These are phyloP conservation scores for Noccaea caerulescens DNA, from an alignment of 345 rosid genomes.

Conservation along the genomic window DNA sequence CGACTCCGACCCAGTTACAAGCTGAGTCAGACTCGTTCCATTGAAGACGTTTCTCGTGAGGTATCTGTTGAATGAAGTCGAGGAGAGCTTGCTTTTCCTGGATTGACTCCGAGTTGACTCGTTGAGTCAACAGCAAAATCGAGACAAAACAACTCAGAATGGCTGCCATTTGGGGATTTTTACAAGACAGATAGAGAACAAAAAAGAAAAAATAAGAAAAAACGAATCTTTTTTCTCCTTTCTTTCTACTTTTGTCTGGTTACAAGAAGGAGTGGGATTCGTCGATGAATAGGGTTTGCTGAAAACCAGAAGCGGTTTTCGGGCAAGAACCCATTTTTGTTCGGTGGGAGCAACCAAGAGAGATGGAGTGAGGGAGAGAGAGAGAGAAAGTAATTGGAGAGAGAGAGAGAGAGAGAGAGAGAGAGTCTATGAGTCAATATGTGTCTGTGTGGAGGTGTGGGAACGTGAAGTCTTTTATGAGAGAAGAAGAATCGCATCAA, in stretches of 20 bases:
- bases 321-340: slow-evolving; percentile 50
- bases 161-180: slow-evolving; percentile 48
- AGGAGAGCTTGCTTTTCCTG: slow-evolving; percentile 85
- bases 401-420: slow-evolving; percentile 6
- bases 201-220: neutral
- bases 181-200: neutral
- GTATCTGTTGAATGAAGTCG: slow-evolving; percentile 57
- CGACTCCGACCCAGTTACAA: slow-evolving; percentile 83
- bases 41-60: slow-evolving; percentile 73
- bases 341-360: slow-evolving; percentile 9
- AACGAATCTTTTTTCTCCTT: slow-evolving; percentile 12
- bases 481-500: slow-evolving; percentile 30
- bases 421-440: slow-evolving; percentile 19
- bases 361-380: slow-evolving; percentile 11
- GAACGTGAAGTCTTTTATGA: slow-evolving; percentile 36
- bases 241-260: slow-evolving; percentile 19
- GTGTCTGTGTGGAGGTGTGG: slow-evolving; percentile 34
- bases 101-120: slow-evolving; percentile 67
- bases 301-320: slow-evolving; percentile 41
- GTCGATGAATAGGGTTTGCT: slow-evolving; percentile 22
- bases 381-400: slow-evolving; percentile 9
- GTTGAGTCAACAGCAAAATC: slow-evolving; percentile 45
- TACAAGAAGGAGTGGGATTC: slow-evolving; percentile 7
- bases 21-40: slow-evolving; percentile 79
- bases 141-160: slow-evolving; percentile 35